These are phyloP conservation scores for Neopestalotiopsis sp. DNA, from an alignment of 2,329 filamentous ascomycete genomes.

Conservation along the genomic window DNA sequence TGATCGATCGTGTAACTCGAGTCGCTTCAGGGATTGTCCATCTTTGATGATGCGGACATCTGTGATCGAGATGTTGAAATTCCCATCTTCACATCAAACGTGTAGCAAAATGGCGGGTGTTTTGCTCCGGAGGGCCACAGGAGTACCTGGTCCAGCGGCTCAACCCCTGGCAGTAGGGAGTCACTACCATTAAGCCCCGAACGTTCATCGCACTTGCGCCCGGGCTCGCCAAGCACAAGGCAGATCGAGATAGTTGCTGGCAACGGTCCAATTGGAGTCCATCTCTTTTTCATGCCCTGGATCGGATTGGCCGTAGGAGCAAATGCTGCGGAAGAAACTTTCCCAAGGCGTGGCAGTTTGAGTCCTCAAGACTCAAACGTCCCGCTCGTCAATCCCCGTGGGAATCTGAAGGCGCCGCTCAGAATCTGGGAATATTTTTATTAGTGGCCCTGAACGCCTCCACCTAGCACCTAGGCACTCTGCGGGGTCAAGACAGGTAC, in stretches of 20 bases:
- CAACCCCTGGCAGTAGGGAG: not conserved
- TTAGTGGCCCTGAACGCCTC: too few relatives aligned
- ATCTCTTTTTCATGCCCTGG: not conserved
- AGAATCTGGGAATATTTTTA: not conserved
- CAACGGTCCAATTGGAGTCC: not conserved
- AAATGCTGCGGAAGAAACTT: not conserved
- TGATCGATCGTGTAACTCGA: not conserved
- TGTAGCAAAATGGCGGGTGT: not conserved
- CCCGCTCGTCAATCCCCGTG: not conserved
- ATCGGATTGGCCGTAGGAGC: not conserved
- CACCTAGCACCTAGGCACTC: not conserved
- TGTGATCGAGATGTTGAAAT: not conserved
- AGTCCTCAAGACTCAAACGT: not conserved
- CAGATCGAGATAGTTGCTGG: not conserved
- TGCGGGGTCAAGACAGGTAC: not conserved
- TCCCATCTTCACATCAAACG: not conserved
- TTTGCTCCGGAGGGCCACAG: not conserved
- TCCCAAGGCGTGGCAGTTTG: not conserved
- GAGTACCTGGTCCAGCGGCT: not conserved
- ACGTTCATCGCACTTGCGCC: too few relatives aligned
- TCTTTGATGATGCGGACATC: constrained; percentile 8
- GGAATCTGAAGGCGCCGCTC: not conserved
- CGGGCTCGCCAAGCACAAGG: too few relatives aligned
- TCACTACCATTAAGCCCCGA: not conserved
- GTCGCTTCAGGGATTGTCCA: not conserved